Evolutionary conservation across 371 early-diverging fungal species (phyloP), one percentile per base, ranked within the genome.

Genomic region (Syncephalastrum sp.): DNA sequence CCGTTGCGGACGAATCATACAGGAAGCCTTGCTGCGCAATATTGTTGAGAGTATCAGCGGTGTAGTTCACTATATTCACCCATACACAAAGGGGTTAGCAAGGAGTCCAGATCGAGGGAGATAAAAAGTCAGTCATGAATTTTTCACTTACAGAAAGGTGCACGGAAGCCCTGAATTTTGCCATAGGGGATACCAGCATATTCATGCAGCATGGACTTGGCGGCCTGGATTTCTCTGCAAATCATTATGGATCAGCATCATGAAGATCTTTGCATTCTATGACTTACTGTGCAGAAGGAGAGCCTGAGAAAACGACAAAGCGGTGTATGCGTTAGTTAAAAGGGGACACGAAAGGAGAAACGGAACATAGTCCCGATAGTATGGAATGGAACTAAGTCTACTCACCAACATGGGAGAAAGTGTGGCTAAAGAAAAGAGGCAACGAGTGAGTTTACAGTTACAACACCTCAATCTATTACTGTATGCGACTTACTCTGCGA

Each of bases 111-210:
- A 47, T 29, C 10, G 15, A 33, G 48, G 24, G 25, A 55, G 23
- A 55, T 23, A 50, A 21, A 50, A 13, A 21, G 25, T 16, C 19
- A 16, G 12, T 23, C 16, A 23, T 16, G 15, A 50, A 33, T 5
- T 38, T 14, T 38, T 14, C 41, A 60, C 73, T 61, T 75, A 75
- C 76, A 72, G 77, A 84, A 87, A 17, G 91, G 91, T 53, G 82
- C 83, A 53, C 91, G 82, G 74, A 88, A 83, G 44, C 91, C 91
- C 49, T 63, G 74, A 56, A 90, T 71, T 64, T 87, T 84, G 49
- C 84, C 82, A 52, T 70, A 68, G 24, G 89, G 88, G 44, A 87
- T 68, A 60, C 91, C 88, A 4, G 79, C 79, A 63, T 81, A 85
- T 46, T 79, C 75, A 38, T 80, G 81, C 49, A 86, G 66, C 53